Evolutionary conservation across 106 monocot species (phyloP).

Genomic region (Xerophyta viscosa): DNA sequence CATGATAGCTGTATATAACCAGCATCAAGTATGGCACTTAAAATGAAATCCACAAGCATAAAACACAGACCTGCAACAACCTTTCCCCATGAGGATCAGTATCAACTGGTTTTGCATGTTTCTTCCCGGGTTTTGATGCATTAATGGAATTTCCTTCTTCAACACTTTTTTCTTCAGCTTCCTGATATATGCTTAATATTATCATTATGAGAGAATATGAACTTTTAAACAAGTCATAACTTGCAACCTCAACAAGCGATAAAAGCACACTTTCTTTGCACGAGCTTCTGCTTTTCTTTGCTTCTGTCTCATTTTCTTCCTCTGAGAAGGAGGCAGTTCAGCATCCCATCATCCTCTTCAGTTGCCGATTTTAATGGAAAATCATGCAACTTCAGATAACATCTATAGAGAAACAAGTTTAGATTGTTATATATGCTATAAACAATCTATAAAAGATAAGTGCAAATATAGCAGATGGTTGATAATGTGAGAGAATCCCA

Average conservation of each 20-base stretch:
- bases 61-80: constrained; percentile 64
- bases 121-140: constrained; percentile 67
- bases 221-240: no score
- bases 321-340: constrained; percentile 71
- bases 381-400: constrained; percentile 85
- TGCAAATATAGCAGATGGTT: no score
- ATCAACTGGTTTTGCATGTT: constrained; percentile 68
- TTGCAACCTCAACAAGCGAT: no score
- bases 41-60: no score
- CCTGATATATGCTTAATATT: constrained; percentile 51
- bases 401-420: no score
- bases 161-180: constrained; percentile 81
- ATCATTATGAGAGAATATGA: no score
- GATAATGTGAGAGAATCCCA: no score
- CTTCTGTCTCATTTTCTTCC: constrained; percentile 87
- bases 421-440: no score
- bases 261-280: constrained; percentile 60
- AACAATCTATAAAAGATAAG: no score
- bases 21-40: no score
- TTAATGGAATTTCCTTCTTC: constrained; percentile 45
- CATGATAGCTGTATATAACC: no score
- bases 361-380: constrained; percentile 58
- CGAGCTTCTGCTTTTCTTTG: constrained; percentile 94
- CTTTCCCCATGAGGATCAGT: constrained; percentile 91
- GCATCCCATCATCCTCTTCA: constrained; percentile 67